Base-by-base conservation (phyloP, 768 basidiomycete genomes). In the Dentipellis sp. region DNA sequence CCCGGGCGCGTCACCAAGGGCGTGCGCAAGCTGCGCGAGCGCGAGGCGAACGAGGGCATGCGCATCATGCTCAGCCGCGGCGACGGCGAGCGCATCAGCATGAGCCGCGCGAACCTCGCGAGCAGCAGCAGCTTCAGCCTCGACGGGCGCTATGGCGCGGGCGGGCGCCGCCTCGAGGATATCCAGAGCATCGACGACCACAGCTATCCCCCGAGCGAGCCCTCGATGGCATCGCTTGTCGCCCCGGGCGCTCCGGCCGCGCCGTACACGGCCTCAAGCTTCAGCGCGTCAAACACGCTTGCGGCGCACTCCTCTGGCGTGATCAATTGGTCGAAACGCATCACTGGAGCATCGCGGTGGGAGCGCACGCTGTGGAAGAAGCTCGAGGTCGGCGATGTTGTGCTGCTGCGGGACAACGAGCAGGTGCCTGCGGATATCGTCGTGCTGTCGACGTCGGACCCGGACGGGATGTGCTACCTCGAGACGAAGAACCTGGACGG, bases 401-500 rank as follows among this genome's bases (percentile, higher is more conserved):
- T 98, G 34, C 73, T 97, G 8, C 75, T 98, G 36, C 75, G 87
- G 57, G 93, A 97, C 61, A 89, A 97, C 69, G 95, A 97, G 51
- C 95, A 97, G 71, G 88, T 98, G 11, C 95, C 95, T 0, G 95
- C 95, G 8, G 95, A 99, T 65, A 87, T 98, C 61, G 78, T 94
- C 58, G 91, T 99, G 0, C 79, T 97, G 6, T 84, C 92, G 9
- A 94, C 94, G 0, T 94, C 91, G 8, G 92, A 97, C 69, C 73
- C 90, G 2, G 94, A 97, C 59, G 88, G 91, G 10, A 74, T 93
- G 71, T 97, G 94, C 69, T 99, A 93, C 64, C 77, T 98, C 53
- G 95, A 98, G 75, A 98, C 95, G 47, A 98, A 98, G 78, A 97
- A 98, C 66, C 72, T 98, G 54, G 95, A 98, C 63, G 95, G 95